Evolutionary conservation across 306 rosid genomes (phyloP).

Genomic region (Vigna unguiculata): DNA sequence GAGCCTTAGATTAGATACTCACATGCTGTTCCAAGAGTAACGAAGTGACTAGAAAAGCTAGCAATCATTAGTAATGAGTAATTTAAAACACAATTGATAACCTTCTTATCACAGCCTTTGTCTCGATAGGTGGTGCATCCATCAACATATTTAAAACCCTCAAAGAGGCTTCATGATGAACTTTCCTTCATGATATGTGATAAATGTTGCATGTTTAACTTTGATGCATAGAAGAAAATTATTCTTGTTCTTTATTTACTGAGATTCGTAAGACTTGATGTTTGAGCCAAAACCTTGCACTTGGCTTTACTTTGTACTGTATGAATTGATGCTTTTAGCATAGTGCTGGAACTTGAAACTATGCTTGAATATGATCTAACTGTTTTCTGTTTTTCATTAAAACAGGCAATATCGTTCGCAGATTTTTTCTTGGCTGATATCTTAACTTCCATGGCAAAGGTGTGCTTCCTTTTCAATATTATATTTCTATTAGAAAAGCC

Average conservation of each 20-base stretch:
- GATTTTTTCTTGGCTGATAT: slow-evolving; percentile 98
- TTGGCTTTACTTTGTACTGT: slow-evolving; percentile 12
- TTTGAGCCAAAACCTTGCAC: slow-evolving; percentile 28
- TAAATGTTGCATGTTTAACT: slow-evolving; percentile 29
- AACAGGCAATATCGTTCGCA: slow-evolving; percentile 91
- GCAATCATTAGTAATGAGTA: slow-evolving; percentile 18
- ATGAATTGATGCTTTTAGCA: slow-evolving; percentile 26
- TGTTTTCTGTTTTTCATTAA: slow-evolving; percentile 48
- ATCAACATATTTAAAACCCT: slow-evolving; percentile 34
- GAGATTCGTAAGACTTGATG: background rate
- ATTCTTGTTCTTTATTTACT: slow-evolving; percentile 23
- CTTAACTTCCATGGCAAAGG: slow-evolving; percentile 97
- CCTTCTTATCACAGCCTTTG: slow-evolving; percentile 28
- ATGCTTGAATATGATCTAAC: slow-evolving; percentile 44
- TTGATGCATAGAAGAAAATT: slow-evolving; percentile 18
- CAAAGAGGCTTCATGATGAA: slow-evolving; percentile 39
- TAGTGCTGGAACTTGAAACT: slow-evolving; percentile 40
- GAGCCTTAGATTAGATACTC: slow-evolving; percentile 27
- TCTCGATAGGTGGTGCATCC: slow-evolving; percentile 31
- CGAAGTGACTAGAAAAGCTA: slow-evolving; percentile 16
- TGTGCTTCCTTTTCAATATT: slow-evolving; percentile 46
- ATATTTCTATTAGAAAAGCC: slow-evolving; percentile 33
- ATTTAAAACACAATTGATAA: slow-evolving; percentile 21
- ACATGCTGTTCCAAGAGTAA: slow-evolving; percentile 20
- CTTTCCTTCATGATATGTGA: slow-evolving; percentile 27